phyloP scores from a whole-genome alignment of 2,329 filamentous ascomycete genomes.

The Kalmusia sp. region DNA sequence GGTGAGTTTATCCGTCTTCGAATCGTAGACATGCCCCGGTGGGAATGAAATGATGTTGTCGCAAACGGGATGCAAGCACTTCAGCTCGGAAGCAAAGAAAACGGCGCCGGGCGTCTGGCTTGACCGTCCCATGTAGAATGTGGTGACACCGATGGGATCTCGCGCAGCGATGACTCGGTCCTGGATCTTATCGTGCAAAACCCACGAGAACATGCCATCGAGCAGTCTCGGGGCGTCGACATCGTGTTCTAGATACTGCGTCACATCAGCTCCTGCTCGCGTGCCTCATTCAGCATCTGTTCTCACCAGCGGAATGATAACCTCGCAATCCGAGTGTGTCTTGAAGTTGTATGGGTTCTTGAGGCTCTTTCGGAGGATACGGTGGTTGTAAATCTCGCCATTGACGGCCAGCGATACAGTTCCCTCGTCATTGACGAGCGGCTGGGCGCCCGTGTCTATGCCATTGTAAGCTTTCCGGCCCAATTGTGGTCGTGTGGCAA shows the following conservation, averaged over 20 bases:
- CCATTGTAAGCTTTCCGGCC: slow-evolving; percentile 25
- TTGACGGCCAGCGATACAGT: slow-evolving; percentile 94
- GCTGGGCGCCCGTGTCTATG: slow-evolving; percentile 91
- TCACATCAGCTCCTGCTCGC: slow-evolving; percentile 24
- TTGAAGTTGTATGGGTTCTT: slow-evolving; percentile 93
- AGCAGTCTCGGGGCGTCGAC: slow-evolving; percentile 91
- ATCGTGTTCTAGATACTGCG: slow-evolving; percentile 87
- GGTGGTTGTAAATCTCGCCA: slow-evolving; percentile 99
- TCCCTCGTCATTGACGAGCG: slow-evolving; percentile 89
- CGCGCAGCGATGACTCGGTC: slow-evolving; percentile 92
- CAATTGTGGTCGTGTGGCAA: slow-evolving; percentile 34
- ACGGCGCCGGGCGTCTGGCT: slow-evolving; percentile 82
- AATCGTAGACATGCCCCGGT: slow-evolving; percentile 95
- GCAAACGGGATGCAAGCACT: slow-evolving; percentile 90
- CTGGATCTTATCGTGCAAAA: slow-evolving; percentile 93
- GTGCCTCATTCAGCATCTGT: not conserved
- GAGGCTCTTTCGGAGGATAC: slow-evolving; percentile 86
- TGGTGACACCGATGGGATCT: slow-evolving; percentile 96
- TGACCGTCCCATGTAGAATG: slow-evolving; percentile 92
- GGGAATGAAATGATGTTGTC: slow-evolving; percentile 95
- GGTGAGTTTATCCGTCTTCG: slow-evolving; percentile 81
- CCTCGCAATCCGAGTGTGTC: slow-evolving; percentile 98
- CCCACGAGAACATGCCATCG: slow-evolving; percentile 99
- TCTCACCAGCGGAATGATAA: slow-evolving; percentile 93
- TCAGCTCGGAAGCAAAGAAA: slow-evolving; percentile 97